Base-by-base conservation (phyloP, 148 eudicot species). In the Camellia granthamiana region DNA sequence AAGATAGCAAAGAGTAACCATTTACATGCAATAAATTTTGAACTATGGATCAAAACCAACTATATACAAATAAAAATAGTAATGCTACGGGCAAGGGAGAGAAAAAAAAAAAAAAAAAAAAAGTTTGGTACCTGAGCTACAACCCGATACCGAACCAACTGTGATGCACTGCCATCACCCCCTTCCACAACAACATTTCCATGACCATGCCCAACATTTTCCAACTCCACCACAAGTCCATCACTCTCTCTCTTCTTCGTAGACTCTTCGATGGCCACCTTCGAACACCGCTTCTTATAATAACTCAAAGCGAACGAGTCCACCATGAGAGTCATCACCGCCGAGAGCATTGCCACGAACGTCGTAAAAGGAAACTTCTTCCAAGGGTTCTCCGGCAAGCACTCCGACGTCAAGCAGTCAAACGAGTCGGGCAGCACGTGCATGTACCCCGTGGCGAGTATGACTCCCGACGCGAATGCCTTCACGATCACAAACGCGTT, bases 371-470 rank as follows among this genome's bases (percentile, higher is more conserved):
- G 93, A 5, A 80, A 90, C 23, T 65, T 77, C 60, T 66, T 84
- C 91, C 91, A 90, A 0, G 92, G 92, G 3, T 82, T 82, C 13
- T 87, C 83, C 0, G 93, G 91, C 80, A 89, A 76, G 59, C 93
- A 90, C 0, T 74, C 77, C 18, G 93, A 91, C 3, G 81, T 90
- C 7, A 90, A 64, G 58, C 79, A 80, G 7, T 81, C 78, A 81
- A 87, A 88, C 0, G 93, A 90, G 60, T 90, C 93, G 0, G 93
- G 91, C 85, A 90, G 43, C 2, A 90, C 93, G 74, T 90, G 90
- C 93, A 90, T 90, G 86, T 87, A 90, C 74, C 93, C 93, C 0
- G 90, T 90, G 2, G 93, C 86, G 3, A 90, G 71, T 30, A 90
- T 88, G 1, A 90, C 93, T 1, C 93, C 93, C 0, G 93, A 90